These are phyloP conservation scores for Vitis hybrid DNA, from an alignment of 177 flowering plant genomes.

Conservation along the genomic window DNA sequence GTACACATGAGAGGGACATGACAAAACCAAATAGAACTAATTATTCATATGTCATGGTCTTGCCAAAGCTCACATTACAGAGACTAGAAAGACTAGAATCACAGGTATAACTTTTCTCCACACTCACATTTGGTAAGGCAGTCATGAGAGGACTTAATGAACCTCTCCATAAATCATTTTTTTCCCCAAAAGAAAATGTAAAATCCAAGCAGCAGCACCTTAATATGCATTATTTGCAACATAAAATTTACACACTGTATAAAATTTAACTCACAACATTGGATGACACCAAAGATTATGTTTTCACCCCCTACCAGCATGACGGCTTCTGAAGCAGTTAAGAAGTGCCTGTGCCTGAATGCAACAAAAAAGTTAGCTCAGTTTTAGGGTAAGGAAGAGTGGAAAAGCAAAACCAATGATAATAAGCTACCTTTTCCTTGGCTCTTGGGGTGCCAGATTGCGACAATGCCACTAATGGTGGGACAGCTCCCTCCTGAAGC, in stretches of 20 bases:
- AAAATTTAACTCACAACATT: conserved; percentile 14
- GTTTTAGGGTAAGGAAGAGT: background rate
- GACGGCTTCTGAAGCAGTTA: conserved; percentile 70
- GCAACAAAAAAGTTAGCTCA: background rate
- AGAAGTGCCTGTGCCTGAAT: conserved; percentile 83
- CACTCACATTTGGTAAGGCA: conserved; percentile 8
- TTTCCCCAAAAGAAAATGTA: conserved; percentile 11
- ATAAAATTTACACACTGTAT: conserved; percentile 28
- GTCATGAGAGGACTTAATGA: conserved; percentile 10
- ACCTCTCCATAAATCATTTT: conserved; percentile 17
- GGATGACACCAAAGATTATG: background rate
- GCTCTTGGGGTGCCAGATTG: conserved; percentile 91
- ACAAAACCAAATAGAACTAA: background rate
- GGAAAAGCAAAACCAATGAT: background rate
- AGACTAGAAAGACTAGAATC: conserved; percentile 2
- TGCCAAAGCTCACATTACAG: background rate
- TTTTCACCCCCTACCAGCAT: conserved; percentile 56
- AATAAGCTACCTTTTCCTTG: conserved; percentile 65
- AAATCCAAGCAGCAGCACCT: conserved; percentile 16
- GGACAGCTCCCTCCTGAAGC: conserved; percentile 91
- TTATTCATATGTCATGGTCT: background rate
- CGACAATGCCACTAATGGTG: conserved; percentile 79
- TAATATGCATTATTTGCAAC: conserved; percentile 28
- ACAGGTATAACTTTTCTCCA: conserved; percentile 16
- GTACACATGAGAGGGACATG: background rate